Evolutionary conservation across 73 alveolate species (phyloP), one percentile per base, ranked within the genome.

Genomic region (Urostyla sp.): DNA sequence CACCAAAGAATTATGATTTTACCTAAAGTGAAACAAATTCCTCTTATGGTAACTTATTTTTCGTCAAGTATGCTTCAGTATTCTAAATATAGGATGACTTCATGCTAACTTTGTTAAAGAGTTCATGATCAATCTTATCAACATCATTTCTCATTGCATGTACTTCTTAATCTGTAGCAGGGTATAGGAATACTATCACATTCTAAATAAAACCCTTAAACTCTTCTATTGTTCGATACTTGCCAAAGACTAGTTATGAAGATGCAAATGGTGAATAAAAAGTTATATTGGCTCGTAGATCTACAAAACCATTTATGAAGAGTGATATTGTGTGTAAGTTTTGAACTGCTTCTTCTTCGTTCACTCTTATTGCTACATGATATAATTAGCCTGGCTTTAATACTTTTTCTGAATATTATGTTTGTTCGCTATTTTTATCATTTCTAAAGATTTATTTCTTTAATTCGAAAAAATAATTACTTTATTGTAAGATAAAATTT

Each of bases 331-430:
- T 63, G 34, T 40, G 51, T 21, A 61, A 32, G 27, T 35, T 26
- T 5, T 56, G 74, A 5, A 31, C 82, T 20, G 15, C 55, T 11
- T 85, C 89, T 15, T 26, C 73, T 44, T 49, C 52, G 55, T 23
- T 26, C 11, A 72, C 35, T 40, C 83, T 27, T 0, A 85, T 52
- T 5, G 46, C 74, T 7, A 85, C 75, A 51, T 69, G 81, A 69
- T 85, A 75, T 67, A 75, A 72, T 36, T 16, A 61, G 53, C 48
- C 16, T 3, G 82, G 54, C 52, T 31, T 49, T 15, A 85, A 54
- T 2, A 28, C 50, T 46, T 85, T 85, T 36, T 85, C 93, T 20
- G 93, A 85, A 23, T 48, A 40, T 13, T 35, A 55, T 30, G 73
- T 63, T 18, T 26, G n/a, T 34, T 80, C 67, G 31, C 67, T 66